phyloP scores from a whole-genome alignment of 257 asterid genomes.

The Jaltomata sinuosa region DNA sequence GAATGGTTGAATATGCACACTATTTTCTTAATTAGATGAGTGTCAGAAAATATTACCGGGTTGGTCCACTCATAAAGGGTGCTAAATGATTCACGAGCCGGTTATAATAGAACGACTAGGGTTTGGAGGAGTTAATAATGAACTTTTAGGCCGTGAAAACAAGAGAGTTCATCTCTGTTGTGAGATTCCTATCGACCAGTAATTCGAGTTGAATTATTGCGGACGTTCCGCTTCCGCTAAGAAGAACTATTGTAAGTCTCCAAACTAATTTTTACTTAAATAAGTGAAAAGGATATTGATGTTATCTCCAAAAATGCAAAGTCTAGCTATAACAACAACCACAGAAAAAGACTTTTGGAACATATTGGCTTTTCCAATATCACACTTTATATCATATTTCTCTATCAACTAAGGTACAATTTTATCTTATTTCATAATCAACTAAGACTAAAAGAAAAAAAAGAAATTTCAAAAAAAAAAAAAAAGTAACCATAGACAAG shows the following conservation, averaged over 20 bases:
- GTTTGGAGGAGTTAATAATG: not conserved
- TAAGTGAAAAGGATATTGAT: not conserved
- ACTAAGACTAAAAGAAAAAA: not conserved
- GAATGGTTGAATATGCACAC: not conserved
- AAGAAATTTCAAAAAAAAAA: not conserved
- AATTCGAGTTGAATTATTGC: not conserved
- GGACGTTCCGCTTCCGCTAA: not conserved
- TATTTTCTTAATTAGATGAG: not conserved
- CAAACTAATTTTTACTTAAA: not conserved
- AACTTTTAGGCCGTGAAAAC: too few species aligned
- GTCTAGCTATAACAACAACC: not conserved
- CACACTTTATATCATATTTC: not conserved
- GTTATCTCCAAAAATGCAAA: not conserved
- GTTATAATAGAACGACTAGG: not conserved
- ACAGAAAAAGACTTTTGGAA: not conserved
- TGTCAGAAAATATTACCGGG: not conserved
- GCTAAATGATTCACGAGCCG: not conserved
- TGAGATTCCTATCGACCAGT: not conserved
- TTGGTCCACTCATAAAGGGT: not conserved
- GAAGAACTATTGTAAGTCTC: not conserved
- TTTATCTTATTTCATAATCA: not conserved
- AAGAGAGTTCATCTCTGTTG: too few species aligned
- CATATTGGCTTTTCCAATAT: not conserved
- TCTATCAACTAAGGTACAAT: not conserved
- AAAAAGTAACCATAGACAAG: not conserved